Conservation (phyloP, 176 grass and related monocot species). For the Lolium perenne region DNA sequence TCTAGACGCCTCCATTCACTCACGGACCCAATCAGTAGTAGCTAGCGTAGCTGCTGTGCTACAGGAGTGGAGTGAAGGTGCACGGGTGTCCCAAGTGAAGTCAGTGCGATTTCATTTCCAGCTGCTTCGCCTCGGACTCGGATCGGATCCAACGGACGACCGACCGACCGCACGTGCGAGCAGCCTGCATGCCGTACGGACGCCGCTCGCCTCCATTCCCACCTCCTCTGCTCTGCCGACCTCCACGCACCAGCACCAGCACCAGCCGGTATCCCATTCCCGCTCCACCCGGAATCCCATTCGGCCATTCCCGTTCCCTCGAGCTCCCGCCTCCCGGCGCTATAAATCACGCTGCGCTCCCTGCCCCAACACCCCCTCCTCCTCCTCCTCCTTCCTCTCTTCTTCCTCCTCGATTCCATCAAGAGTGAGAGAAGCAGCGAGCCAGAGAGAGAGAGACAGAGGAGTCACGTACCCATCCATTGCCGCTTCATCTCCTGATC, state of each 20-base stretch:
- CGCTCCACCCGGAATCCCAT: not conserved
- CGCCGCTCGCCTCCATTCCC: not conserved
- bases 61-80: not conserved
- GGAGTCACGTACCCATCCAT: not conserved
- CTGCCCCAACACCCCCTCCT: conserved; percentile 30
- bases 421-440: not conserved
- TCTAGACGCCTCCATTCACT: not conserved
- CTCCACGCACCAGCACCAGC: not conserved
- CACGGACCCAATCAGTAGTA: not conserved
- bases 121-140: conserved; percentile 12
- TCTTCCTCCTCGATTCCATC: not conserved
- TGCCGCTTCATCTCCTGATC: not conserved
- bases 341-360: conserved; percentile 39
- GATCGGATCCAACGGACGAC: conserved; percentile 12
- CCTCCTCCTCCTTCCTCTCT: not conserved
- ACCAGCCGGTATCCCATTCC: not conserved
- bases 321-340: not conserved
- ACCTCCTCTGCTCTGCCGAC: not conserved
- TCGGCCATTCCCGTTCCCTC: conserved; percentile 5
- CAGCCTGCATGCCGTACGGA: not conserved
- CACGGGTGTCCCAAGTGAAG: not conserved
- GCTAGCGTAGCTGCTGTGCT: not conserved
- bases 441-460: not conserved
- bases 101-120: not conserved
- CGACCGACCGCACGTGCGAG: conserved; percentile 10